A percentile compares a stretch with the other conserved stretches of the same genome.
These are phyloP conservation scores for Lactifluus piperatus DNA, from an alignment of 768 basidiomycete species.

Conservation along the genomic window DNA sequence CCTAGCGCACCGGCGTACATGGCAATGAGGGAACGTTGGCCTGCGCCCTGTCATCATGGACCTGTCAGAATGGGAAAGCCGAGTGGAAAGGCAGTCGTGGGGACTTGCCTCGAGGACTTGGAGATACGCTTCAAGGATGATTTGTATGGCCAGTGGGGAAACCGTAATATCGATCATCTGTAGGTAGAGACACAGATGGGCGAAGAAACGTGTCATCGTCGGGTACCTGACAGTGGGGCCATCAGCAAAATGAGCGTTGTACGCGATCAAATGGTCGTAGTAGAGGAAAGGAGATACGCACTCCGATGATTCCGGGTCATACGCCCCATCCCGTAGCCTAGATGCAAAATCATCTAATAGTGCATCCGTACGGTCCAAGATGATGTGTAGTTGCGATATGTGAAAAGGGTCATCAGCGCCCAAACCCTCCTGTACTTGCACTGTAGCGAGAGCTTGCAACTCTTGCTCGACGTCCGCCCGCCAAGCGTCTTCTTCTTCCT, in stretches of 20 bases:
- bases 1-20: conserved; percentile 90
- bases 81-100: neutral
- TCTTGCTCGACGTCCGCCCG: conserved; percentile 51
- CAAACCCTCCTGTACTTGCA: conserved; percentile 55
- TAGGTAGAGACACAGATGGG: conserved; percentile 85
- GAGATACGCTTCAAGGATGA: conserved; percentile 83
- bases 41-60: conserved; percentile 44
- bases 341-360: conserved; percentile 63
- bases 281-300: conserved; percentile 27
- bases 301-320: conserved; percentile 45
- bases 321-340: conserved; percentile 44
- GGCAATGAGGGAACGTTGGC: conserved; percentile 79
- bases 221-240: conserved; percentile 47
- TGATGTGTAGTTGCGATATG: conserved; percentile 71
- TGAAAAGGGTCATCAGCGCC: conserved; percentile 71
- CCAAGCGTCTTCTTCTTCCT: conserved; percentile 48
- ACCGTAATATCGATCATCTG: conserved; percentile 71
- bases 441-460: conserved; percentile 48
- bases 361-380: conserved; percentile 56
- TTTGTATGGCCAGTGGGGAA: conserved; percentile 66
- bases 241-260: conserved; percentile 1
- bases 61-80: neutral
- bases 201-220: conserved; percentile 80
- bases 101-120: conserved; percentile 68
- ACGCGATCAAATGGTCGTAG: conserved; percentile 15